Evolutionary conservation across 1,139 yeast species (phyloP).

Genomic region (Kodamaea suecica): DNA sequence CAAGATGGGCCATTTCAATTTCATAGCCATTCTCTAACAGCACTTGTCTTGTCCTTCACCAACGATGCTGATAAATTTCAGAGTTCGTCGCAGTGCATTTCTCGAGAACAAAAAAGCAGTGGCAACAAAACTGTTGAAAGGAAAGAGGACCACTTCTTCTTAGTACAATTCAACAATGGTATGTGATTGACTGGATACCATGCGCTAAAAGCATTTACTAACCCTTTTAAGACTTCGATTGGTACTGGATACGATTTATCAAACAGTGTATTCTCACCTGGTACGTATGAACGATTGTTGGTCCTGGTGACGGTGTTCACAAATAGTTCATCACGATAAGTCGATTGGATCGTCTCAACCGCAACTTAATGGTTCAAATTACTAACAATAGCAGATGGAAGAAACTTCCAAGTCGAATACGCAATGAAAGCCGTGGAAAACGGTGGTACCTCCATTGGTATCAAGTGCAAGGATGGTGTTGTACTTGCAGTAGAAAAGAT

Average conservation of each 20-base stretch:
- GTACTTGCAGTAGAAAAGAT: constrained; percentile 96
- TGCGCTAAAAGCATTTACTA: constrained; percentile 11
- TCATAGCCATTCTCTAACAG: constrained; percentile 30
- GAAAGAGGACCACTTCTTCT: no score
- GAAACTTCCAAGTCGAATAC: constrained; percentile 97
- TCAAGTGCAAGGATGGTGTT: constrained; percentile 87
- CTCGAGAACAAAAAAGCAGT: constrained; percentile 9
- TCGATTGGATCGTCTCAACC: no score
- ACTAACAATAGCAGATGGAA: constrained; percentile 69
- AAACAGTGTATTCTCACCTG: constrained; percentile 74
- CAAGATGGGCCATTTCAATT: constrained; percentile 55
- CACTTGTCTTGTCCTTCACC: background rate
- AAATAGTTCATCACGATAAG: no score
- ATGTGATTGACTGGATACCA: background rate
- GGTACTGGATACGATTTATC: constrained; percentile 98
- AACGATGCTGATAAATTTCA: no score
- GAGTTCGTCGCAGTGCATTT: background rate
- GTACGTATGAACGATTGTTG: constrained; percentile 22
- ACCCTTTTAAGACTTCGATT: constrained; percentile 62
- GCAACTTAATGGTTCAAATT: no score
- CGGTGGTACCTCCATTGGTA: constrained; percentile 93
- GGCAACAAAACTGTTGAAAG: no score
- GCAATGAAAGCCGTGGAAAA: constrained; percentile 97
- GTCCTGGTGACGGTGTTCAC: no score
- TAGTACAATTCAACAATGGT: background rate